Evolutionary conservation across 805 yeast species (phyloP), one percentile per base, ranked within the genome.

Genomic region (Scheffersomyces coipomensis): DNA sequence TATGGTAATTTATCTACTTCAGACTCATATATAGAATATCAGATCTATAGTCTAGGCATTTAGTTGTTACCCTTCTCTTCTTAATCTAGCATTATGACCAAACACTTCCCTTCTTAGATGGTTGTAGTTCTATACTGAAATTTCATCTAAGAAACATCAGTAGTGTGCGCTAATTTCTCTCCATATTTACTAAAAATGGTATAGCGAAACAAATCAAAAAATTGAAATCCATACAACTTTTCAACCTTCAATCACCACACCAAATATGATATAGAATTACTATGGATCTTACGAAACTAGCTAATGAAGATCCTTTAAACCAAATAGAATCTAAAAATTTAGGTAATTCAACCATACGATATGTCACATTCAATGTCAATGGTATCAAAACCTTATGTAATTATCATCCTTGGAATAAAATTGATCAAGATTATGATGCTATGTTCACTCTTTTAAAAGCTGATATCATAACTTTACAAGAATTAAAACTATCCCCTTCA

Each of bases 391-490:
- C 96, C 0, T 64, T 91, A 21, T 79, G 83, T 56, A 83, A 86
- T 51, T 88, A 87, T 56, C 78, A 81, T 44, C 97, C 97, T 1
- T 91, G 97, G 91, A 81, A 78, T 39, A 44, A 46, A 12, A 68
- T 74, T 25, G 56, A 62, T 23, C 56, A 67, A 21, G 58, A 67
- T 15, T 71, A 61, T 35, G 58, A 64, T 24, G 46, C 52, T 8
- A 66, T 83, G 52, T 81, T 89, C 44, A 55, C 63, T 3, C 58
- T 66, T 30, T 61, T 90, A 44, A 52, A 75, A 15, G 87, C 85
- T 1, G 98, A 93, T 55, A 69, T 91, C 12, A 67, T 90, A n/a
- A 75, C 96, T 3, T 69, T 93, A 13, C 98, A 91, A 55, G 99
- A 91, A 57, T 70, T 91, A 34, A 91, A 91, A 56, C 64, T 85